Base-by-base conservation (phyloP, 441 rosid species). In the Sinapis alba region DNA sequence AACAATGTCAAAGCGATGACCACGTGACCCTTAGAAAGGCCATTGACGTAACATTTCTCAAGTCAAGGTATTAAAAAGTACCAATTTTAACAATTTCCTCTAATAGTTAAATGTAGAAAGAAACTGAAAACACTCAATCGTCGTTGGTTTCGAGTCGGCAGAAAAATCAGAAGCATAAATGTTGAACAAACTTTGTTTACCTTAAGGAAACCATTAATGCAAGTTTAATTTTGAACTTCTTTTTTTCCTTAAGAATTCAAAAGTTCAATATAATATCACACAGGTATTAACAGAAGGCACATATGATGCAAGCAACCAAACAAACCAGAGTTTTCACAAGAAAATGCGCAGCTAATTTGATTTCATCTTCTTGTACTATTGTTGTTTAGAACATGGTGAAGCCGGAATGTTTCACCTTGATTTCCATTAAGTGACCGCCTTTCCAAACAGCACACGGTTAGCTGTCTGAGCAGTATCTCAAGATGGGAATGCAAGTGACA, bases 401-500 rank as follows among this genome's bases (percentile, higher is more conserved):
- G 89, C 76, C 76, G 82, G 81, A 95, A 91, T 54, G 86, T 83
- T 81, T 95, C 96, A 7, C 99, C 99, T 74, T 95, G 91, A 69
- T 86, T 86, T 18, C 94, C 97, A 68, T 85, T 88, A 74, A 86
- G 69, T 19, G 86, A 80, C 86, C 96, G 81, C 72, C 86, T 84
- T 81, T 89, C 96, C 70, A 86, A 72, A 80, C 90, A 90, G 84
- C 98, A 92, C 28, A 87, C 91, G 1, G 88, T 86, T 21, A 95
- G 85, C 71, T 95, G 99, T 79, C 99, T 78, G 4, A 91, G 87
- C 69, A 92, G 80, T 81, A 84, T 83, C 82, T 93, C 97, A 3
- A 95, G 91, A 78, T 80, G 79, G 1, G 96, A 86, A 60, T 75
- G 86, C 77, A 88, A 76, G 53, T 60, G 61, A 62, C 66, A 15